Base-by-base conservation (phyloP, 148 eudicot genomes). In the Polygonum aviculare region DNA sequence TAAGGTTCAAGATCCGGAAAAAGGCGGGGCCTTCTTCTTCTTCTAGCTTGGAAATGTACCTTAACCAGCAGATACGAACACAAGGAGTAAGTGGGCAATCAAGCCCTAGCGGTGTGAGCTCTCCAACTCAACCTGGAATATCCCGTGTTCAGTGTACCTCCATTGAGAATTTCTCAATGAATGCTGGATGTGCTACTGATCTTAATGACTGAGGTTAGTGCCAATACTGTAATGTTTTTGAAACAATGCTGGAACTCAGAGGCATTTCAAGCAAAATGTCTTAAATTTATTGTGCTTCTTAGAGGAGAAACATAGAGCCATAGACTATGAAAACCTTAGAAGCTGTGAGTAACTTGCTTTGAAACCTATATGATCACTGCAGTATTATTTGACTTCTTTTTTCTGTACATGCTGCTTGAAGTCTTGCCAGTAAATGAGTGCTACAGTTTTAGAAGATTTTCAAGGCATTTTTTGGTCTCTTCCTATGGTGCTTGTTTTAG, bases 1-100 rank as follows among this genome's bases (percentile, higher is more conserved):
- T 94, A 82, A 95, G 97, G 86, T 92, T 89, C 78, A 95, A 89
- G 94, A 83, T 90, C 88, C 92, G 82, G 88, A 86, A 83, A 84
- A 95, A 87, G 86, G 71, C 77, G 50, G 90, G 85, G 81, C 77
- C 87, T 67, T 77, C 91, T 26, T 26, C 31, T 26, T 26, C 31
- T 62, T 78, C 87, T 79, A 79, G 91, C 81, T 85, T 90, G 88
- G 94, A 92, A 70, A 77, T 87, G 72, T 90, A 86, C 80, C 60
- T 82, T 76, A 89, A 87, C 82, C 88, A 87, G 79, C 89, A 84
- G 59, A 80, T 84, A 77, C 86, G 82, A 72, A 79, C 75, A 54
- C 92, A 84, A 47, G 78, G 73, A 69, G 76, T 72, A 41, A 82
- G 76, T 75, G 87, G 83, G 79, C 86, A 80, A 33, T 79, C 79